These are phyloP conservation scores for Leptographium galeiforme DNA, from an alignment of 2,329 filamentous ascomycete genomes.

Conservation along the genomic window DNA sequence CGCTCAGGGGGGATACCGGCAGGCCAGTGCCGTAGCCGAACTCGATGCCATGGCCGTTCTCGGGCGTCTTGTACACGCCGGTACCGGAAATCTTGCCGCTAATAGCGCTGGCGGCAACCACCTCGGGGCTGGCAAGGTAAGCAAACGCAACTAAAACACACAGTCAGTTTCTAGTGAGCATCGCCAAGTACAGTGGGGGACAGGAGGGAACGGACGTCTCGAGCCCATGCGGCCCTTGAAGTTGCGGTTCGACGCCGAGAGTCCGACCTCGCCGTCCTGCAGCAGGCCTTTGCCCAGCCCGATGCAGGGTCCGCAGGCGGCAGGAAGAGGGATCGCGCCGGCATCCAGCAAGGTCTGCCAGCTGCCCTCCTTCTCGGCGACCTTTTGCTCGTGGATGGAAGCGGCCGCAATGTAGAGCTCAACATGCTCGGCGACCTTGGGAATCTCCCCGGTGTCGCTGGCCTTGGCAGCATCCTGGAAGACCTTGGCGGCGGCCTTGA, in stretches of 20 bases:
- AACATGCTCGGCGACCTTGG: constrained; percentile 63
- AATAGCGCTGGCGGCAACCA: constrained; percentile 82
- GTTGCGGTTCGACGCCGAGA: constrained; percentile 84
- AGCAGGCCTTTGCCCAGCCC: constrained; percentile 62
- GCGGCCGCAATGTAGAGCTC: constrained; percentile 85
- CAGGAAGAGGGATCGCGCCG: constrained; percentile 57
- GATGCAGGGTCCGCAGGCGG: constrained; percentile 76
- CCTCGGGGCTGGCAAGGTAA: constrained; percentile 78
- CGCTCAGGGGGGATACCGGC: too few species aligned
- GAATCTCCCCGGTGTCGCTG: constrained; percentile 45
- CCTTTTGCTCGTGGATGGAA: constrained; percentile 60
- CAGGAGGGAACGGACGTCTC: constrained; percentile 15
- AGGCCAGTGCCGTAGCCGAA: too few species aligned
- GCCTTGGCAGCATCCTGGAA: constrained; percentile 53
- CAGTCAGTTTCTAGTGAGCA: too few species aligned
- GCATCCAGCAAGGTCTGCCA: constrained; percentile 76
- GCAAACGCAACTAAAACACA: constrained; percentile 24
- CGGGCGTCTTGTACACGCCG: constrained; percentile 53
- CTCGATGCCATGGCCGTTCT: not conserved
- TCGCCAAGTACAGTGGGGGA: too few species aligned
- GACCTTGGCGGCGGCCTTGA: constrained; percentile 69
- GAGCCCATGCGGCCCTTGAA: constrained; percentile 87
- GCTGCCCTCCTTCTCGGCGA: constrained; percentile 67
- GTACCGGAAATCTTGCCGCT: constrained; percentile 60
- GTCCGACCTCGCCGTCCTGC: constrained; percentile 75